Evolutionary conservation across 2,329 filamentous ascomycete genomes (phyloP), one percentile per base, ranked within the genome.

Genomic region (Cyphellophora attinorum): DNA sequence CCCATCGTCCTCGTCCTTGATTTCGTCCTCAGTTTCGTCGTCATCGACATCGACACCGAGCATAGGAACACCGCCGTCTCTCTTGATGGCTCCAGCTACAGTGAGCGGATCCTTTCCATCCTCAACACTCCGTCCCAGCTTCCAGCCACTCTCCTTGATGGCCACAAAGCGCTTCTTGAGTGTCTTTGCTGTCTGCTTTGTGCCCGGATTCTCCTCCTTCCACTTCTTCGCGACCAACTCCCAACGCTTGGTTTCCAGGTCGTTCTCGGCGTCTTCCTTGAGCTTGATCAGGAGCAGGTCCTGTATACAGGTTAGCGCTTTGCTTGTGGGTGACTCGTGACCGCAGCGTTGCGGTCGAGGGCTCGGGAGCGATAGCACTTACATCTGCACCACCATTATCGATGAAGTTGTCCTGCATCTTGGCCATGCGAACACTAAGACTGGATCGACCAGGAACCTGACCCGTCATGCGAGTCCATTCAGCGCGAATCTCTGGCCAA

Each of bases 381-480:
- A 38, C 40, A 10, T 39, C 27, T 16, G 31, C 17, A 27, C 21
- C 23, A 19, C 38, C 41, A 19, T 17, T 36, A 6, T 19, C 17
- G 4, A 34, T 34, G 33, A 41, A 41, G 19, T 34, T 38, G 14
- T 35, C 29, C 27, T 37, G 34, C 19, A 41, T 28, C 19, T 17
- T 29, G 19, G 21, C 13, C 17, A 38, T 39, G 3, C 39, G 35
- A 19, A 34, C 31, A 19, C 19, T 18, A 11, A 44, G 18, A 11
- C 27, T 27, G 19, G 18, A 31, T 8, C 19, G 25, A 5, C 14
- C 19, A 10, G 30, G 29, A 5, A 6, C 29, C n/a, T 21, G 14
- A 18, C 31, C 25, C 10, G 35, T 33, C 18, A 39, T 6, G 15
- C 19, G 14, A 3, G 27, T 30, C 21, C 29, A 41, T 18, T 41